A percentile compares a stretch with the other conserved stretches of the same genome.
These are phyloP conservation scores for Rhododendron griersonianum DNA, from an alignment of 148 eudicot genomes.

Conservation along the genomic window DNA sequence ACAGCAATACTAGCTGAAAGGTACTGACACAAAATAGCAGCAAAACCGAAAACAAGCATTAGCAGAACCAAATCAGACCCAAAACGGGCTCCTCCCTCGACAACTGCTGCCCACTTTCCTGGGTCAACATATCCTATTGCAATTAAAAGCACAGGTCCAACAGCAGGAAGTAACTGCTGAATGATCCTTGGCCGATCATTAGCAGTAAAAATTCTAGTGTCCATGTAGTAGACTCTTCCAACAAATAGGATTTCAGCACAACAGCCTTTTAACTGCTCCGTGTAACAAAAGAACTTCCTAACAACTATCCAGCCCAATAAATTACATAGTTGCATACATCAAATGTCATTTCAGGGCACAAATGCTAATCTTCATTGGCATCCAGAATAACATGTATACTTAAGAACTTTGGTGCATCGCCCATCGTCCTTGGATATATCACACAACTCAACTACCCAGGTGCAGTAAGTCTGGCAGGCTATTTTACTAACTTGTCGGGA, in stretches of 20 bases:
- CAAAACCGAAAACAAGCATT: constrained; percentile 50
- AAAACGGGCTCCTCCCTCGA: constrained; percentile 84
- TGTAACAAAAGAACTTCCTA: background rate
- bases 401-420: background rate
- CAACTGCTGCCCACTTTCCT: constrained; percentile 81
- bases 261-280: background rate
- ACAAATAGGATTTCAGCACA: constrained; percentile 3
- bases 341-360: background rate
- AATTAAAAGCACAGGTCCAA: constrained; percentile 53
- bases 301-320: background rate
- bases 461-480: background rate
- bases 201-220: constrained; percentile 22
- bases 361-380: background rate
- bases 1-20: constrained; percentile 66
- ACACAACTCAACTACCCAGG: background rate
- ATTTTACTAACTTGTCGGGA: background rate
- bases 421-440: background rate
- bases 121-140: constrained; percentile 81
- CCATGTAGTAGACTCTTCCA: constrained; percentile 33
- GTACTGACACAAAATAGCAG: constrained; percentile 73
- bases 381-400: background rate
- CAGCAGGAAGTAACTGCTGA: constrained; percentile 49
- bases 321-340: background rate
- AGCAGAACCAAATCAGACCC: constrained; percentile 57
- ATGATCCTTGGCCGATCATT: constrained; percentile 18